Evolutionary conservation across 331 rosid species (phyloP).

Genomic region (Stylosanthes scabra): DNA sequence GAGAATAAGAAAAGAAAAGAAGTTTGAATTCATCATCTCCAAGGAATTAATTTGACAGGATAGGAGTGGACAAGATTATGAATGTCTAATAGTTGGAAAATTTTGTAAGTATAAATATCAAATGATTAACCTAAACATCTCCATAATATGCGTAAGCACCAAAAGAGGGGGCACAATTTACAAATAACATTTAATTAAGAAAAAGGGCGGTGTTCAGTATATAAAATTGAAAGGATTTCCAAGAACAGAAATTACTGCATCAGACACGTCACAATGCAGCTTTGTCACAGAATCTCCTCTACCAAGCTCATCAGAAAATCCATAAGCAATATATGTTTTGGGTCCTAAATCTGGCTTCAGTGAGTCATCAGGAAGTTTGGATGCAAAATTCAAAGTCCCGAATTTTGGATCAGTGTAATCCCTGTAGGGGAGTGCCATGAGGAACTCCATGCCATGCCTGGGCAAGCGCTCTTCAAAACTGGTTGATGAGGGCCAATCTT

Average conservation of each 20-base stretch:
- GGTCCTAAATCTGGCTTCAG: conserved; percentile 87
- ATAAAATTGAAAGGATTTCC: conserved; percentile 20
- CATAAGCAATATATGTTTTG: conserved; percentile 82
- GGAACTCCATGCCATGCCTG: conserved; percentile 71
- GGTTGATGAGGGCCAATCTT: conserved; percentile 86
- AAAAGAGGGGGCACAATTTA: background rate
- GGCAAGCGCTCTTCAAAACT: conserved; percentile 80
- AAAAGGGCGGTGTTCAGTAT: background rate
- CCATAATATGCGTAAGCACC: too few relatives aligned
- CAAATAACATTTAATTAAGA: background rate
- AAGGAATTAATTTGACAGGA: background rate
- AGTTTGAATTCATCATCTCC: conserved; percentile 15
- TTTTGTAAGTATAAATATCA: background rate
- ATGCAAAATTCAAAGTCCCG: conserved; percentile 68
- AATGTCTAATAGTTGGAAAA: background rate
- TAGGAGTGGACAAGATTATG: conserved; percentile 16
- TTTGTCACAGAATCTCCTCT: conserved; percentile 84
- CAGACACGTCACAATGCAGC: conserved; percentile 84
- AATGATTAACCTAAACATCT: background rate
- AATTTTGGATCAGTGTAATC: conserved; percentile 72
- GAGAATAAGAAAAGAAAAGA: background rate
- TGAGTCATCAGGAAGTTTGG: conserved; percentile 60
- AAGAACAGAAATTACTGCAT: conserved; percentile 67
- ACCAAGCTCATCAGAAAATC: conserved; percentile 74
- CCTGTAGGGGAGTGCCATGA: conserved; percentile 67